Percentiles rank a stretch among this genome's conserved stretches.
Evolutionary conservation across 2,329 filamentous ascomycete species (phyloP).

Genomic region (Scedosporium aurantiacum): DNA sequence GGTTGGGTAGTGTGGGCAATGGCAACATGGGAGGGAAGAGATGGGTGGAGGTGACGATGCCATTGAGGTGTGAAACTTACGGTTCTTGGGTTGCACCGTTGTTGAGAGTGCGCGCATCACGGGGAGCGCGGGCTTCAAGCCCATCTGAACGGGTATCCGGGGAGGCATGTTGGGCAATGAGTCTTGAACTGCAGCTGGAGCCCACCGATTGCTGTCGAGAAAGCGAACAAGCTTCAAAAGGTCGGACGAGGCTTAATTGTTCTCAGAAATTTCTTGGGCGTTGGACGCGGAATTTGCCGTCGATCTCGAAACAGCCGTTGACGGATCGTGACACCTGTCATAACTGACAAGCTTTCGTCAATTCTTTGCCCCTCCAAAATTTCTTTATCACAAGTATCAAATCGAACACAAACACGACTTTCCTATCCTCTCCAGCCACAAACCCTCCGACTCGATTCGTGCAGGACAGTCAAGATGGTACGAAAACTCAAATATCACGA

Average conservation of each 20-base stretch:
- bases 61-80: neutral
- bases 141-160: neutral
- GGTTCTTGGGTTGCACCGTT: neutral
- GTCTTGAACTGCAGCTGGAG: neutral
- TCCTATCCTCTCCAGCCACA: neutral
- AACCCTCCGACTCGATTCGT: neutral
- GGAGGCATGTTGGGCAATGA: slow-evolving; percentile 4
- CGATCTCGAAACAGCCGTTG: too few species aligned
- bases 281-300: slow-evolving; percentile 2
- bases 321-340: too few species aligned
- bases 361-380: slow-evolving; percentile 5
- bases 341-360: neutral
- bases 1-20: neutral
- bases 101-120: neutral
- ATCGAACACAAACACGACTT: neutral
- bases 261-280: neutral
- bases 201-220: neutral
- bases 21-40: neutral
- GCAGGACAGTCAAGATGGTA: slow-evolving; percentile 53
- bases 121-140: slow-evolving; percentile 1
- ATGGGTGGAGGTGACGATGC: neutral
- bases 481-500: slow-evolving; percentile 95
- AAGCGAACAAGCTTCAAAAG: neutral
- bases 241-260: neutral
- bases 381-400: slow-evolving; percentile 1